Base-by-base conservation (phyloP, 768 basidiomycete genomes). In the Chiua virens region DNA sequence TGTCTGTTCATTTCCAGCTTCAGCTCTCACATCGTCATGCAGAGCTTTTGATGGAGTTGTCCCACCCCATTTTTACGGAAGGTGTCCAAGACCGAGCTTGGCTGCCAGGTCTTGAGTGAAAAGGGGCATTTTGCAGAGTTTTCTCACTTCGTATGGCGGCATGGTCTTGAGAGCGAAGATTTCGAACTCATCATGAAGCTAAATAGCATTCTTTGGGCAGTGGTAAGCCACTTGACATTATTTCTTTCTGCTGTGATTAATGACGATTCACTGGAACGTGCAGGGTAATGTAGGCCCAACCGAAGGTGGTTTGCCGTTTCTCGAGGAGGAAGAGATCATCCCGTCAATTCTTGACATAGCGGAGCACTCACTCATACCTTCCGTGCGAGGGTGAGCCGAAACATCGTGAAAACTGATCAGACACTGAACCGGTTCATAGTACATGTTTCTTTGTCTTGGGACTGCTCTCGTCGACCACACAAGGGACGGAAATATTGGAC, bases 31-130 rank as follows among this genome's bases (percentile, higher is more conserved):
- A 25, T 47, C 34, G 5, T 20, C 10, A 20, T 8, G 36, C 60
- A 87, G 86, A n/a, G 78, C 80, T 18, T 91, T 89, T 51, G 93
- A 94, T 46, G 89, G 88, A 13, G 86, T 86, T 11, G 90, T 93
- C 13, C 97, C 96, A 3, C 85, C 89, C 2, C 95, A 99, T 68
- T 98, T 99, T 70, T 96, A 98, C 61, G 96, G 96, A 95, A 98
- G 69, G 90, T 98, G 81, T 87, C 94, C 41, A 98, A 97, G 69
- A 98, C 97, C 4, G 89, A 90, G 50, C 85, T 95, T 43, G 97
- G 97, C 0, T 96, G 94, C 68, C 89, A 90, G 63, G 85, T 94
- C 10, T 73, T 99, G 36, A 83, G 86, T 52, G 93, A 95, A 52
- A 93, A 89, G 58, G 91, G 91, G 0, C 92, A 98, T 64, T 94